phyloP scores from a whole-genome alignment of 2,329 filamentous ascomycete genomes.

The Pseudogymnoascus sp. region DNA sequence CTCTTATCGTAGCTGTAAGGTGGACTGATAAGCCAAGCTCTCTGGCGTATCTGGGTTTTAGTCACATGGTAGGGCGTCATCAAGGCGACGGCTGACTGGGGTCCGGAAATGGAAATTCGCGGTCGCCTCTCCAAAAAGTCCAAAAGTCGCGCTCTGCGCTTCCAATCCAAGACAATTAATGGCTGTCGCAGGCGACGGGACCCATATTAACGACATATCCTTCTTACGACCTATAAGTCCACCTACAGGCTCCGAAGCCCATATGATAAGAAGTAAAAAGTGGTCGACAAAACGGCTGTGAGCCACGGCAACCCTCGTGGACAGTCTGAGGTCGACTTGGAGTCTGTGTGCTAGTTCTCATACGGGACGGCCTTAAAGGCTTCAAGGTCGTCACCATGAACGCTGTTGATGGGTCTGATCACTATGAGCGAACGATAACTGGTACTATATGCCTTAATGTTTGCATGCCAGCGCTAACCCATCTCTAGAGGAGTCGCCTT shows the following conservation, averaged over 20 bases:
- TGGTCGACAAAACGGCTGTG: not conserved
- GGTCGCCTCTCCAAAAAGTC: constrained; percentile 4
- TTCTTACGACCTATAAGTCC: not conserved
- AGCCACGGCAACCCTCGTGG: constrained; percentile 3
- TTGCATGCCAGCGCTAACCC: constrained; percentile 15
- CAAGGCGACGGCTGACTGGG: constrained; percentile 5
- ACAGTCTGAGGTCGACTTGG: not conserved
- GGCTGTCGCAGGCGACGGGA: constrained; percentile 5
- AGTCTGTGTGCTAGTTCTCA: not conserved
- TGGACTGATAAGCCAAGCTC: constrained; percentile 6
- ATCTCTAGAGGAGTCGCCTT: constrained; percentile 52
- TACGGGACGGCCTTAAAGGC: constrained; percentile 17
- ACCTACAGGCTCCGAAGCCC: not conserved
- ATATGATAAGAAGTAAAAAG: constrained; percentile 1
- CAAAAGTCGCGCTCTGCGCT: not conserved
- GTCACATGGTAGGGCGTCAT: constrained; percentile 7
- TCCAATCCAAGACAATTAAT: not conserved
- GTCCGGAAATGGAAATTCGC: constrained; percentile 9
- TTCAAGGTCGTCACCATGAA: constrained; percentile 44
- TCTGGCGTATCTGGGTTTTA: not conserved
- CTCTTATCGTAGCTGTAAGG: constrained; percentile 1
- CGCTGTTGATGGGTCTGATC: constrained; percentile 54
- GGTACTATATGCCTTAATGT: constrained; percentile 29
- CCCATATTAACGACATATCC: not conserved
- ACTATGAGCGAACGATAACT: constrained; percentile 40